A percentile compares a stretch with the other conserved stretches of the same genome.
These are phyloP conservation scores for Ochromonas danica DNA, from an alignment of 108 stramenopile genomes.

Conservation along the genomic window DNA sequence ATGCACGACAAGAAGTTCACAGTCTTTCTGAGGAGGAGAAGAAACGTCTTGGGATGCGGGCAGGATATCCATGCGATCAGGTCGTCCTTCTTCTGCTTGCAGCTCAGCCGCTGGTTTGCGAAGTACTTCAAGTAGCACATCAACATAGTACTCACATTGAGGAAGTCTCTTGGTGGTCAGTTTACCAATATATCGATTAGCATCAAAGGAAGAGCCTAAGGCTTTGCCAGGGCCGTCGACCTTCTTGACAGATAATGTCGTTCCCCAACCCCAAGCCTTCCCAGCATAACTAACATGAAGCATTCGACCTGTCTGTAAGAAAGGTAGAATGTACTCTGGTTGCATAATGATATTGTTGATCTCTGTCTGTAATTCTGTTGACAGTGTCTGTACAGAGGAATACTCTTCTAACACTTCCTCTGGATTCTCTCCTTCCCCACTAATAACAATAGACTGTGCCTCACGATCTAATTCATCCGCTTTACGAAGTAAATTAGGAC, in stretches of 20 bases:
- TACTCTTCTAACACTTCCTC: conserved; percentile 68
- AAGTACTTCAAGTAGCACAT: conserved; percentile 19
- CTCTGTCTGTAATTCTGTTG: conserved; percentile 66
- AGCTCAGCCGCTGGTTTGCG: too few species aligned
- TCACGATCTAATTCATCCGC: conserved; percentile 67
- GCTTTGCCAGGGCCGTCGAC: too few species aligned
- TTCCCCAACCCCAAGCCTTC: conserved; percentile 79
- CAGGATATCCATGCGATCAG: not conserved
- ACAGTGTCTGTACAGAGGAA: conserved; percentile 73
- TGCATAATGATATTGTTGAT: conserved; percentile 73
- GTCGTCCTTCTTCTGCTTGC: not conserved
- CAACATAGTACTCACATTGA: not conserved
- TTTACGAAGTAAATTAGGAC: conserved; percentile 52
- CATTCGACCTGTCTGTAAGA: conserved; percentile 79
- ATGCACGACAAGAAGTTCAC: conserved; percentile 38
- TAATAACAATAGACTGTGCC: conserved; percentile 64
- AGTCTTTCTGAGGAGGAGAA: too few species aligned
- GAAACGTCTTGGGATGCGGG: not conserved
- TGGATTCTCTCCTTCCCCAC: conserved; percentile 53
- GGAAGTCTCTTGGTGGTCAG: not conserved
- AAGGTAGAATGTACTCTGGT: conserved; percentile 82
- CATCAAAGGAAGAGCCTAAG: not conserved
- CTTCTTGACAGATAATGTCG: conserved; percentile 66
- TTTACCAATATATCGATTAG: not conserved
- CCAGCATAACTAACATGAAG: conserved; percentile 40